phyloP scores from a whole-genome alignment of 164 flowering plant species.

The Paratinospora sagittata region DNA sequence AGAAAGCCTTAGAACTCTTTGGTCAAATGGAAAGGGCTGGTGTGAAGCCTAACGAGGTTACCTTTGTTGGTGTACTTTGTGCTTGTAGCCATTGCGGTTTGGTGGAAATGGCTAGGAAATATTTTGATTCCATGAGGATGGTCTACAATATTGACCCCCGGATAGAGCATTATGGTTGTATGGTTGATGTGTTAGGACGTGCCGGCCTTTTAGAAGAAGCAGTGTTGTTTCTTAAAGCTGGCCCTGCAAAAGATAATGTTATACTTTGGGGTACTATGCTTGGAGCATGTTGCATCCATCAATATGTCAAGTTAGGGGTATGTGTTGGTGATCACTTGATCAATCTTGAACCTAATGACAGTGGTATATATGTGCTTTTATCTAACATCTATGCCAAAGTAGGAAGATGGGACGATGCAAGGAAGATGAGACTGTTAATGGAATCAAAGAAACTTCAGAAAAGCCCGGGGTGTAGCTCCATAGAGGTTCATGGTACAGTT shows the following conservation, averaged over 20 bases:
- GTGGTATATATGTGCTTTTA: constrained; percentile 13
- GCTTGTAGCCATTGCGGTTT: constrained; percentile 31
- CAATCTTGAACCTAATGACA: constrained; percentile 12
- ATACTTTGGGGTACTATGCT: constrained; percentile 17
- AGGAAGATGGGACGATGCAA: constrained; percentile 16
- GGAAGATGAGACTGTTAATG: constrained; percentile 12
- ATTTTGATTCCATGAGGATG: constrained; percentile 22
- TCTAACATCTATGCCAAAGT: constrained; percentile 16
- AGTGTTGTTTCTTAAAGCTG: constrained; percentile 2
- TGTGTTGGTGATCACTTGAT: constrained; percentile 9
- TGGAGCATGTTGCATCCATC: constrained; percentile 16
- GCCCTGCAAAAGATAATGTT: constrained; percentile 9
- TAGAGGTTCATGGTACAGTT: constrained; percentile 16
- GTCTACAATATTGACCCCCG: constrained; percentile 21
- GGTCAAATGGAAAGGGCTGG: constrained; percentile 18
- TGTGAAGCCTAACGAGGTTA: constrained; percentile 23
- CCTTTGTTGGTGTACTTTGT: constrained; percentile 27
- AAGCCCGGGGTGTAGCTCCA: constrained; percentile 10
- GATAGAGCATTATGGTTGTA: constrained; percentile 29
- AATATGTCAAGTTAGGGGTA: constrained; percentile 14
- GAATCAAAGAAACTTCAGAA: constrained; percentile 8
- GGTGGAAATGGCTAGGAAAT: constrained; percentile 18
- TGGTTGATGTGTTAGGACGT: constrained; percentile 30
- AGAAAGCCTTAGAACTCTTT: constrained; percentile 20
- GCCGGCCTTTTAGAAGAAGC: constrained; percentile 29